phyloP scores from a whole-genome alignment of 2,329 filamentous ascomycete genomes.

The Ophiognomonia clavigignenti-juglandacearum region DNA sequence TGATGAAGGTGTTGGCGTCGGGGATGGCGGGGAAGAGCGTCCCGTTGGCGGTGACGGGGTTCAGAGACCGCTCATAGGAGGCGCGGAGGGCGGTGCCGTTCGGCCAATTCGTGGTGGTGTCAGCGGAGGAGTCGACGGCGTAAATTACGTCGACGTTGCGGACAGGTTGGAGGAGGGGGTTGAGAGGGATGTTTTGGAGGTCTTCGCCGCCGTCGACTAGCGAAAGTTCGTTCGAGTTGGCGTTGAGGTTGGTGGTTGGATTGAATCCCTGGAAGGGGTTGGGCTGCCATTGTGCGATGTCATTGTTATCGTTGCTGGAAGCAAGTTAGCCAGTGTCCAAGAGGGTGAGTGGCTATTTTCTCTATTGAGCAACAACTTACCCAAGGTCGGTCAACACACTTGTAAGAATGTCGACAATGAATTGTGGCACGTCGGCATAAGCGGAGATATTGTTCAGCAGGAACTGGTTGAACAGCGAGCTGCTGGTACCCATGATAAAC shows the following conservation, averaged over 20 bases:
- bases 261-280: slow-evolving; percentile 59
- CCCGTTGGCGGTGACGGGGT: slow-evolving; percentile 40
- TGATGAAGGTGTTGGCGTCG: slow-evolving; percentile 49
- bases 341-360: too few species aligned
- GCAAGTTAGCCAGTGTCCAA: background rate
- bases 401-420: slow-evolving; percentile 46
- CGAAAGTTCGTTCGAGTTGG: slow-evolving; percentile 31
- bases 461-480: slow-evolving; percentile 77
- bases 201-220: slow-evolving; percentile 47
- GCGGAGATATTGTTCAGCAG: slow-evolving; percentile 58
- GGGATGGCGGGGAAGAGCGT: slow-evolving; percentile 57
- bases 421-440: slow-evolving; percentile 36
- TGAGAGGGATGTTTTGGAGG: slow-evolving; percentile 47
- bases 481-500: slow-evolving; percentile 82
- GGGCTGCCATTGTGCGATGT: slow-evolving; percentile 47
- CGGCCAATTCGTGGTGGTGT: slow-evolving; percentile 54
- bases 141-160: slow-evolving; percentile 59
- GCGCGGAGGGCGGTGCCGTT: slow-evolving; percentile 55
- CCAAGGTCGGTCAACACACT: slow-evolving; percentile 50
- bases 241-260: slow-evolving; percentile 30
- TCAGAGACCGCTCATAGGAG: slow-evolving; percentile 50
- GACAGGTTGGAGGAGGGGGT: slow-evolving; percentile 43
- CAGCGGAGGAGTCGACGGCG: slow-evolving; percentile 60
- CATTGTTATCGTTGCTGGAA: slow-evolving; percentile 38
- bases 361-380: slow-evolving; percentile 1